phyloP scores from a whole-genome alignment of 805 yeast genomes.

The Kazachstania psychrophila region DNA sequence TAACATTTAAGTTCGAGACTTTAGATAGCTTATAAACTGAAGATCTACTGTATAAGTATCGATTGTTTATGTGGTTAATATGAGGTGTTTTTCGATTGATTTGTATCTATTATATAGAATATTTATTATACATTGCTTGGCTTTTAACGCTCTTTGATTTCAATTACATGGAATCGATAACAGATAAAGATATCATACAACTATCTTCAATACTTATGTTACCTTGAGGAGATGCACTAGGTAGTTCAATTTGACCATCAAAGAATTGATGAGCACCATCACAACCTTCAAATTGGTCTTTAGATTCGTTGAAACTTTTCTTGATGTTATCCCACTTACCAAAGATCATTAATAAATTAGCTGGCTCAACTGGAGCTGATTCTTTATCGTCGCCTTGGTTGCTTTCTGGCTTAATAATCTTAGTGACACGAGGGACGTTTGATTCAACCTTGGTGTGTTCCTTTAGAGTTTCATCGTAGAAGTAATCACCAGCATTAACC shows the following conservation, averaged over 20 bases:
- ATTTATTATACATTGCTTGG: too few species aligned
- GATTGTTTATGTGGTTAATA: too few species aligned
- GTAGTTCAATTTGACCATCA: conserved; percentile 51
- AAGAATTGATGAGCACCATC: conserved; percentile 52
- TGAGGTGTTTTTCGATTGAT: too few species aligned
- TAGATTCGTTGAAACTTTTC: conserved; percentile 40
- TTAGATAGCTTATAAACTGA: too few species aligned
- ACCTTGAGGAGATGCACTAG: conserved; percentile 38
- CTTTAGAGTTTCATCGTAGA: conserved; percentile 27
- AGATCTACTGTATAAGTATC: too few species aligned
- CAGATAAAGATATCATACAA: conserved; percentile 46
- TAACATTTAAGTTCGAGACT: too few species aligned
- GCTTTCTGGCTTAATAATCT: conserved; percentile 13
- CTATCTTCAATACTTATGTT: conserved; percentile 57
- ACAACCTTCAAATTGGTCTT: conserved; percentile 42
- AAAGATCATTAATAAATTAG: conserved; percentile 43
- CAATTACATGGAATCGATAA: conserved; percentile 1
- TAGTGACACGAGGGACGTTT: conserved; percentile 22
- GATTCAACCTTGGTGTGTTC: conserved; percentile 17
- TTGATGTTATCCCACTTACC: conserved; percentile 55
- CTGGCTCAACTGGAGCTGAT: conserved; percentile 10
- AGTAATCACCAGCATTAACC: conserved; percentile 61
- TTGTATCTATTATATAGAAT: too few species aligned
- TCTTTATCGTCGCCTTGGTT: conserved; percentile 14
- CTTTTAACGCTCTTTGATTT: neutral